phyloP scores from a whole-genome alignment of 768 basidiomycete species.

The Leccinum variicolor region DNA sequence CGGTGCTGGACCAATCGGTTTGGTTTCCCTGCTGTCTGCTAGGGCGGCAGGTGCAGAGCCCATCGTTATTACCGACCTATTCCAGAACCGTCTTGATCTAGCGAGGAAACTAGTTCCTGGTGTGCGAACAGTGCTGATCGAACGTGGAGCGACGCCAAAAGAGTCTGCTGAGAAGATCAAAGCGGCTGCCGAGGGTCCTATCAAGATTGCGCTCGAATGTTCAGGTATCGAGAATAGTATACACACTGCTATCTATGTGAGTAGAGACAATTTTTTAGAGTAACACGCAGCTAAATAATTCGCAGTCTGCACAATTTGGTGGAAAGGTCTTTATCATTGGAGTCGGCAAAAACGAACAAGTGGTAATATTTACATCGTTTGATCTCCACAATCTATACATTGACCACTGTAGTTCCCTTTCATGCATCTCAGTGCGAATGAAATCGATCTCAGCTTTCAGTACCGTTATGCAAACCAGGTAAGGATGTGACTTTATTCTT shows the following conservation, averaged over 20 bases:
- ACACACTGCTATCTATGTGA: conserved; percentile 55
- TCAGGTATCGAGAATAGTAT: conserved; percentile 64
- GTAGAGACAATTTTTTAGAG: conserved; percentile 8
- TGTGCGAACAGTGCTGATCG: conserved; percentile 54
- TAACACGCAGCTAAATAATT: not conserved
- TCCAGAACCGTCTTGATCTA: conserved; percentile 63
- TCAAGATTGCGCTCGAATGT: conserved; percentile 59
- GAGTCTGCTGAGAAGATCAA: conserved; percentile 54
- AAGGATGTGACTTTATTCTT: not conserved
- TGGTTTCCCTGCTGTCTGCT: conserved; percentile 58
- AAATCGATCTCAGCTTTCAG: conserved; percentile 66
- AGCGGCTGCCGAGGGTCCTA: conserved; percentile 43
- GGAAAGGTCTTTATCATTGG: conserved; percentile 71
- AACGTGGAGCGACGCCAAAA: conserved; percentile 42
- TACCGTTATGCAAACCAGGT: conserved; percentile 68
- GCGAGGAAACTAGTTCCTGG: conserved; percentile 60
- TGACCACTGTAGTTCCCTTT: conserved; percentile 52
- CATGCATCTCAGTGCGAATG: conserved; percentile 69
- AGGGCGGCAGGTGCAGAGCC: conserved; percentile 69
- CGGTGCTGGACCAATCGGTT: conserved; percentile 67
- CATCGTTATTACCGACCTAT: conserved; percentile 65
- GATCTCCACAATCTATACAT: not conserved
- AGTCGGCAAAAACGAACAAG: conserved; percentile 61
- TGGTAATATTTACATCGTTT: conserved; percentile 33
- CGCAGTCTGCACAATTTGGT: conserved; percentile 59